Conservation (phyloP, 805 yeast genomes). For the Yueomyces sinensis region DNA sequence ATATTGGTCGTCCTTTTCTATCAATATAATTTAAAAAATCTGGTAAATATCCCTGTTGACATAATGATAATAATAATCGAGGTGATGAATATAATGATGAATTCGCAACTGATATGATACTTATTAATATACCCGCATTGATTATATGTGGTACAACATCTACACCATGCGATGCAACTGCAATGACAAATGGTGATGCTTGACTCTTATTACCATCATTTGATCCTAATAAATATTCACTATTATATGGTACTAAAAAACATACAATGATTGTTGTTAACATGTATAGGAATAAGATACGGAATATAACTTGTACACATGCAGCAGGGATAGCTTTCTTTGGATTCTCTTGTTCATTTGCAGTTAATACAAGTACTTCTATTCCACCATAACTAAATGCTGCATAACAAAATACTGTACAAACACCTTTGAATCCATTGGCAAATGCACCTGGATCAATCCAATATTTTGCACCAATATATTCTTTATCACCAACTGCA, state of each 20-base stretch:
- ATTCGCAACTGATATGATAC: slow-evolving; percentile 50
- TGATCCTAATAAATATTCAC: slow-evolving; percentile 32
- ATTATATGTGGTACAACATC: slow-evolving; percentile 32
- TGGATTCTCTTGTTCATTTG: slow-evolving; percentile 45
- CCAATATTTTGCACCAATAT: slow-evolving; percentile 34
- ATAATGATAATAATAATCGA: slow-evolving; percentile 39
- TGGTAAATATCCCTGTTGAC: slow-evolving; percentile 41
- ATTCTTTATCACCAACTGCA: slow-evolving; percentile 33
- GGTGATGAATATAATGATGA: slow-evolving; percentile 48
- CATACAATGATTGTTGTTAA: slow-evolving; percentile 42
- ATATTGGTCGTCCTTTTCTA: slow-evolving; percentile 41
- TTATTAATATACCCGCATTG: slow-evolving; percentile 45
- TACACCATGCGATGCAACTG: slow-evolving; percentile 33
- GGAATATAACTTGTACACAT: slow-evolving; percentile 40
- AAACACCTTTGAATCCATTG: slow-evolving; percentile 46
- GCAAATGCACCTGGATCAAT: slow-evolving; percentile 41
- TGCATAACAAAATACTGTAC: slow-evolving; percentile 53
- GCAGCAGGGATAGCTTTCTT: slow-evolving; percentile 49
- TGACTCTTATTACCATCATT: slow-evolving; percentile 32
- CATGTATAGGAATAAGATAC: slow-evolving; percentile 47
- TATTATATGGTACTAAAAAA: slow-evolving; percentile 58
- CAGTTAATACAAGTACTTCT: slow-evolving; percentile 55
- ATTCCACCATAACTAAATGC: slow-evolving; percentile 64
- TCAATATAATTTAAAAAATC: slow-evolving; percentile 33
- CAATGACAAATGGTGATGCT: slow-evolving; percentile 41